These are phyloP conservation scores for Ormosia emarginata DNA, from an alignment of 306 rosid genomes.

Conservation along the genomic window DNA sequence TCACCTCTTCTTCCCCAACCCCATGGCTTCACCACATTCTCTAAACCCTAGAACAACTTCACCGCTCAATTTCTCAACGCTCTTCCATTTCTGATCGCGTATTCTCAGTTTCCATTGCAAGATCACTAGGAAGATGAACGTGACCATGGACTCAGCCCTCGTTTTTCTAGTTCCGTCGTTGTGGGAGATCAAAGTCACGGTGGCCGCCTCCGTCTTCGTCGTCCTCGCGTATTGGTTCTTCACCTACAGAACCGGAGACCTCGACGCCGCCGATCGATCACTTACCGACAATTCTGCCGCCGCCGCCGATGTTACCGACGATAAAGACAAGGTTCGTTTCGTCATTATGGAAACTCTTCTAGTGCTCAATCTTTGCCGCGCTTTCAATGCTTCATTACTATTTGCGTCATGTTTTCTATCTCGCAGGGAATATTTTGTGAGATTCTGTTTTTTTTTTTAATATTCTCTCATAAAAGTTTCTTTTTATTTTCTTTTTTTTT, in stretches of 20 bases:
- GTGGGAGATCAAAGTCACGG: conserved; percentile 82
- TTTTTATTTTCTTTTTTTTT: background rate
- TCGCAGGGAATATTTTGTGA: background rate
- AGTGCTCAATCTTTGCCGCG: background rate
- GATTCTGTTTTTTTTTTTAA: background rate
- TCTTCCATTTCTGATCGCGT: conserved; percentile 7
- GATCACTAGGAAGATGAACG: conserved; percentile 1
- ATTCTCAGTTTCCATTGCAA: background rate
- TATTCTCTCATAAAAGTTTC: background rate
- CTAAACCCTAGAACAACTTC: conserved; percentile 36
- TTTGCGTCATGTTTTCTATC: background rate
- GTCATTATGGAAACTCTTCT: background rate
- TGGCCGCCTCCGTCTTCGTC: conserved; percentile 68
- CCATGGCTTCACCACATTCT: conserved; percentile 42
- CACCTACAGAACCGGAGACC: conserved; percentile 36
- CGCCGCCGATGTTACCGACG: conserved; percentile 36
- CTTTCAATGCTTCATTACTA: background rate
- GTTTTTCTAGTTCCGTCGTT: conserved; percentile 66
- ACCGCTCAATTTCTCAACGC: background rate
- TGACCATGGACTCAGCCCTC: conserved; percentile 46
- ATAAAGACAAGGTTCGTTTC: conserved; percentile 56
- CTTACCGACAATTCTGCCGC: conserved; percentile 38
- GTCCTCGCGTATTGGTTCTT: conserved; percentile 66
- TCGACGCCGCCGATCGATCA: conserved; percentile 42
- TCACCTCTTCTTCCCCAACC: background rate